Percentiles rank a stretch among this genome's conserved stretches.
Evolutionary conservation across 371 early-diverging fungal genomes (phyloP).

Genomic region (Saksenaea vasiformis): DNA sequence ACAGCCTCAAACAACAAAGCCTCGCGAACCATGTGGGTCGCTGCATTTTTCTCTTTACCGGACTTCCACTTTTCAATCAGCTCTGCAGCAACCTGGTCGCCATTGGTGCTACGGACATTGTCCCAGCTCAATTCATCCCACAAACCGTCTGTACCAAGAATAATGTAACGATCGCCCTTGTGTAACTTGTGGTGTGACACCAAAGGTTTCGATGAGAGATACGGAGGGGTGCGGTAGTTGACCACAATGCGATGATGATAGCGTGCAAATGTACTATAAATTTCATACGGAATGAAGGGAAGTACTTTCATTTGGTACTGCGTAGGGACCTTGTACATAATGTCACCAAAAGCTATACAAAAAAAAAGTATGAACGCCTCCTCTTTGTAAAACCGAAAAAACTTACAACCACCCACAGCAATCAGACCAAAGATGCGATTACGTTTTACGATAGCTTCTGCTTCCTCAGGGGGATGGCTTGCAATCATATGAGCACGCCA

Average conservation of each 20-base stretch:
- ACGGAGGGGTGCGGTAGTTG: constrained; percentile 87
- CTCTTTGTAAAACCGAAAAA: constrained; percentile 19
- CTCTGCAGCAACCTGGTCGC: constrained; percentile 42
- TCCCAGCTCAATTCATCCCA: constrained; percentile 86
- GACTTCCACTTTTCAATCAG: constrained; percentile 33
- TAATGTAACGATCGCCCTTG: constrained; percentile 77
- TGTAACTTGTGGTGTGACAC: constrained; percentile 68
- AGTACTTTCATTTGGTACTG: constrained; percentile 62
- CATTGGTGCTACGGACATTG: constrained; percentile 53
- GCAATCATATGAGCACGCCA: constrained; percentile 47
- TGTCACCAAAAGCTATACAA: constrained; percentile 77
- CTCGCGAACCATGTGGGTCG: constrained; percentile 85
- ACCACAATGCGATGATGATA: constrained; percentile 65
- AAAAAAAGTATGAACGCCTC: constrained; percentile 32
- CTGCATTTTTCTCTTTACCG: constrained; percentile 70
- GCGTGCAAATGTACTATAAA: constrained; percentile 63
- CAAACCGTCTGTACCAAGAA: constrained; percentile 93
- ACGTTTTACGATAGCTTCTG: constrained; percentile 35
- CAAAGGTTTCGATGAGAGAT: constrained; percentile 89
- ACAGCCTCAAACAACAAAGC: constrained; percentile 58
- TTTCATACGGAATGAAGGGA: constrained; percentile 51
- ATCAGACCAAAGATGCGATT: constrained; percentile 52
- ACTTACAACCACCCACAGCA: constrained; percentile 55
- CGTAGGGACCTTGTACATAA: constrained; percentile 78
- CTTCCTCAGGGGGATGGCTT: constrained; percentile 45